Conservation (phyloP, 2,329 filamentous ascomycete species). For the Chrysoporthe cubensis region DNA sequence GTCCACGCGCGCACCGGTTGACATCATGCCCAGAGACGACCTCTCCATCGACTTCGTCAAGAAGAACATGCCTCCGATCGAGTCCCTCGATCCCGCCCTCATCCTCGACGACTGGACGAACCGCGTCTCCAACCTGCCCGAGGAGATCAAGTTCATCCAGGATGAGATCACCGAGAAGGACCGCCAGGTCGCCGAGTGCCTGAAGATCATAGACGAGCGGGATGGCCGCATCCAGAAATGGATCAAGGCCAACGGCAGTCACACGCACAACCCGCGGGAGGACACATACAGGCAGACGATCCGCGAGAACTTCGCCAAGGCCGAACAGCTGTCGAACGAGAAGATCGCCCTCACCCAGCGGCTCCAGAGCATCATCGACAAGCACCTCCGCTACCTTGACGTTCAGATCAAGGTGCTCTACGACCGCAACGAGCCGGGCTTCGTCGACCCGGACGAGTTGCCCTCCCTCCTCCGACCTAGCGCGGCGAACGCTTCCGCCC, state of each 20-base stretch:
- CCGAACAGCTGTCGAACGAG: constrained; percentile 73
- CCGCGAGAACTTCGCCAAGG: constrained; percentile 67
- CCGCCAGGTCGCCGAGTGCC: constrained; percentile 69
- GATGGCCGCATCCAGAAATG: constrained; percentile 80
- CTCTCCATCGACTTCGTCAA: constrained; percentile 71
- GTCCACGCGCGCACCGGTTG: constrained; percentile 45
- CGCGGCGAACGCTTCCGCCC: constrained; percentile 53
- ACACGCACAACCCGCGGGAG: constrained; percentile 76
- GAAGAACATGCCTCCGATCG: constrained; percentile 63
- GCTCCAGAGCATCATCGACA: constrained; percentile 61
- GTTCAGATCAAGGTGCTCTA: constrained; percentile 64
- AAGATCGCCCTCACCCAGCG: constrained; percentile 74
- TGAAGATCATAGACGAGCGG: constrained; percentile 70
- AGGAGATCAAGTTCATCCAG: constrained; percentile 81
- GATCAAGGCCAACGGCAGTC: constrained; percentile 76
- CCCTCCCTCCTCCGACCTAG: constrained; percentile 65
- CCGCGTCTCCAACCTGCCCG: constrained; percentile 76
- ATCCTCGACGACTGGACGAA: constrained; percentile 81
- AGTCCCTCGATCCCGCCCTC: constrained; percentile 66
- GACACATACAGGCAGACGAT: constrained; percentile 68
- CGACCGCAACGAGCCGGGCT: constrained; percentile 64
- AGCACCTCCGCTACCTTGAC: constrained; percentile 66
- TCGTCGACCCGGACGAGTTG: constrained; percentile 64
- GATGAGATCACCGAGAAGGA: constrained; percentile 85
- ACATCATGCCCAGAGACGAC: constrained; percentile 75